Percentiles rank a stretch among this genome's conserved stretches.
Evolutionary conservation across 2,329 filamentous ascomycete genomes (phyloP).

Genomic region (Exophiala oligosperma): DNA sequence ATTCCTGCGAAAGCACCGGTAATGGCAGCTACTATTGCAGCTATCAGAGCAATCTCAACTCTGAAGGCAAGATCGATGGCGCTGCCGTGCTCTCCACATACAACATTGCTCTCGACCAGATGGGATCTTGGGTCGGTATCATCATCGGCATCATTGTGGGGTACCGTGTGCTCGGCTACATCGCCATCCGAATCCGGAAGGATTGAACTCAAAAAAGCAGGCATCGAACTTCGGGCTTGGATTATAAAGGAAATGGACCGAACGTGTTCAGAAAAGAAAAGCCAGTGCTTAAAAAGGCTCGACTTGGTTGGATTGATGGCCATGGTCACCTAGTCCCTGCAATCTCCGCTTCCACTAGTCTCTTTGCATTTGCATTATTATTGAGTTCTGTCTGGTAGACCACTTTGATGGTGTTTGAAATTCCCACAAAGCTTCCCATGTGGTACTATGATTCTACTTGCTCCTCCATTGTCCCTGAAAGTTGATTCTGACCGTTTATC

Average conservation of each 20-base stretch:
- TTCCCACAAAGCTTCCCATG: no score
- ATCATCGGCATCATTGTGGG: conserved; percentile 72
- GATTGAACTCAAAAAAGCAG: not conserved
- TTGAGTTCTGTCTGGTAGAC: no score
- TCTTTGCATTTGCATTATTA: no score
- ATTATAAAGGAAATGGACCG: not conserved
- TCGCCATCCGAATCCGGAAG: conserved; percentile 2
- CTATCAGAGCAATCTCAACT: conserved; percentile 63
- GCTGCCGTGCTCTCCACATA: conserved; percentile 68
- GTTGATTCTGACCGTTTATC: no score
- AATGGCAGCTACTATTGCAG: conserved; percentile 64
- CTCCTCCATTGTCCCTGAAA: no score
- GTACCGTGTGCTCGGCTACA: conserved; percentile 59
- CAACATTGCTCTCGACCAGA: conserved; percentile 63
- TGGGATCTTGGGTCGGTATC: conserved; percentile 72
- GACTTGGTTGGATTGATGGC: no score
- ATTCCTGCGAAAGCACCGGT: conserved; percentile 51
- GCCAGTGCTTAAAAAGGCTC: no score
- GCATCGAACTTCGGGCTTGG: no score
- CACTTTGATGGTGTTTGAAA: no score
- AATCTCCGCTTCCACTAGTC: no score
- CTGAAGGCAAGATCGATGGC: conserved; percentile 69
- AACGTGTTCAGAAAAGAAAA: not conserved
- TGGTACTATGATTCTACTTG: no score
- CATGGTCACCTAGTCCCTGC: no score